Evolutionary conservation across 2,329 filamentous ascomycete genomes (phyloP), one percentile per base, ranked within the genome.

Genomic region (Colletotrichum spaethianum): DNA sequence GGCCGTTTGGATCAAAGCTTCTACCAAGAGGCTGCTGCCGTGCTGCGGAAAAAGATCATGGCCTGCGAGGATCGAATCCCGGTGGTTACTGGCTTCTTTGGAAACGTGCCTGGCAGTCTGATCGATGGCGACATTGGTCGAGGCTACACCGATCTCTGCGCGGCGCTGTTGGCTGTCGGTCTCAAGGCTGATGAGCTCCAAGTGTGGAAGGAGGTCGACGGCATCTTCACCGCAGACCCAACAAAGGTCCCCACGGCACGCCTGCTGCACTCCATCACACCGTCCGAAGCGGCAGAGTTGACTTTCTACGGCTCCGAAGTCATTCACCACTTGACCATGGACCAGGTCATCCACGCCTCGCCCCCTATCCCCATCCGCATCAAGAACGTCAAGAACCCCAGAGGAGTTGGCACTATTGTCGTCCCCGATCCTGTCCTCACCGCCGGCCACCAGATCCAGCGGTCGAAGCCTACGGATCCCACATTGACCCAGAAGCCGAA

Each of bases 141-240:
- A 77, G 96, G 96, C 38, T 99, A 99, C 83, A 98, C 96, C 12
- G 96, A 99, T 82, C 89, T 99, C 57, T 98, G 96, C 81, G 96
- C 96, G 16, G 95, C 96, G 7, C 87, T 99, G 20, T 92, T 95
- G 63, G 95, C 96, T 1, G 96, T 99, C 12, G 96, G 95, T 4
- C 86, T 97, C n/a, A 87, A 90, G 77, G 96, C 96, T 0, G 86
- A 92, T 65, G 96, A 99, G 82, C 88, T 99, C 63, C 96, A 99
- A 82, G 93, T 99, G 74, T 98, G 96, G 96, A 99, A 99, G 85
- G 96, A 99, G 81, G 96, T 99, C 8, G 96, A 99, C 81, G 95
- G 95, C 71, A 97, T 98, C 79, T 96, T 98, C 83, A 92, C 89
- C 2, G 88, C 88, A 7, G 96, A 98, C 79, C 95, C 95, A 3